These are phyloP conservation scores for Cyberlindnera xylosilytica DNA, from an alignment of 805 yeast species.

Conservation along the genomic window DNA sequence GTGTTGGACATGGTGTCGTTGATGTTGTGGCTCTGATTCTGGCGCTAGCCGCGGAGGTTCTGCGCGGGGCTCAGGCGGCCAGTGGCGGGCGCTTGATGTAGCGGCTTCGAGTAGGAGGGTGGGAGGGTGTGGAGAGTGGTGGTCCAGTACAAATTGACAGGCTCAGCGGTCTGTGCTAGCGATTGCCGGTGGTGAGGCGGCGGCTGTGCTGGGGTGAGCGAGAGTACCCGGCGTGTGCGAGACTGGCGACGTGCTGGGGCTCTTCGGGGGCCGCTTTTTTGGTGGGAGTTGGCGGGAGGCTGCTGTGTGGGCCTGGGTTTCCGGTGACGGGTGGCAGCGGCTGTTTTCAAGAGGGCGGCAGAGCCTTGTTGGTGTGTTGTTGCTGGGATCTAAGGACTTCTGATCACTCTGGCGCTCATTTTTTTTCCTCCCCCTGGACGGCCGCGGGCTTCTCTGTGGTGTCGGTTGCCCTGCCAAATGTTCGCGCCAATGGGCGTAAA, in stretches of 20 bases:
- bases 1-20: conserved; percentile 3
- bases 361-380: background rate
- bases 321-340: background rate
- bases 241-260: too few species aligned
- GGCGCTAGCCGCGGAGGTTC: background rate
- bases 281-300: background rate
- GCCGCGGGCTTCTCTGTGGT: background rate
- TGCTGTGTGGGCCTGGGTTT: background rate
- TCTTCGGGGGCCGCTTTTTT: background rate
- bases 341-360: background rate
- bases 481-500: conserved; percentile 6
- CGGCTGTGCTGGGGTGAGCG: background rate
- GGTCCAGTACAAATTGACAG: background rate
- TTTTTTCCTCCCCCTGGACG: conserved; percentile 2
- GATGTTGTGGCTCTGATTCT: background rate
- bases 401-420: background rate
- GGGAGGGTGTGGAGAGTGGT: background rate
- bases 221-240: background rate
- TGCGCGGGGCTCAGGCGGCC: background rate
- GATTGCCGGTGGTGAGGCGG: too few species aligned
- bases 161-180: background rate
- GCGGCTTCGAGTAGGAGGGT: too few species aligned
- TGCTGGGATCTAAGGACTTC: too few species aligned
- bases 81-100: too few species aligned
- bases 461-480: conserved; percentile 2